Conservation (phyloP, 371 early-diverging fungal genomes). For the Catenaria anguillulae region DNA sequence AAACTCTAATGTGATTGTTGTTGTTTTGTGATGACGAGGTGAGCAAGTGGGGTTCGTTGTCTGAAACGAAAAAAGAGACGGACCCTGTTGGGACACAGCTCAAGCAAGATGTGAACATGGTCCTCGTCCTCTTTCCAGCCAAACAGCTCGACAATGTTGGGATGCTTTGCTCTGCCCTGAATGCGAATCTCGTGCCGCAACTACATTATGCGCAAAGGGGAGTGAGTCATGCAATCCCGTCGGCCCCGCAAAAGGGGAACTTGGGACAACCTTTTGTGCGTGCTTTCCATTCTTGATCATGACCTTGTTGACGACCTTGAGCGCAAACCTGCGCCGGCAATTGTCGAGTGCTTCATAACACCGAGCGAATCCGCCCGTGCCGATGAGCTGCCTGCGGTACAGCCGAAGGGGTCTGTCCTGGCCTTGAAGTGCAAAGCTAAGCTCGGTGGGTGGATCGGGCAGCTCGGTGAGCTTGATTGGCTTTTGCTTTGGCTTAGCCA, state of each 20-base stretch:
- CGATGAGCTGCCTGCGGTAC: no score
- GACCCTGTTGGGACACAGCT: constrained; percentile 83
- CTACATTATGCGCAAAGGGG: constrained; percentile 24
- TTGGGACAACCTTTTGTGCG: constrained; percentile 35
- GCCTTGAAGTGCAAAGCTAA: constrained; percentile 28
- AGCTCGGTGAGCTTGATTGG: not conserved
- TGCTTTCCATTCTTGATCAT: constrained; percentile 41
- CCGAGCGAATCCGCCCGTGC: constrained; percentile 76
- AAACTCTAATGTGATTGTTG: constrained; percentile 44
- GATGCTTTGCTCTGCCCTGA: constrained; percentile 61
- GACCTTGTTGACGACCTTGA: constrained; percentile 60
- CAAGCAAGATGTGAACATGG: constrained; percentile 87
- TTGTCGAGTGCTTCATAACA: constrained; percentile 50
- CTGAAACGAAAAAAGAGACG: constrained; percentile 29
- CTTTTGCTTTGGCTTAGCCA: not conserved
- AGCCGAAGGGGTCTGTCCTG: constrained; percentile 27
- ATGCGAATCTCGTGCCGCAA: constrained; percentile 77
- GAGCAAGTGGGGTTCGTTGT: not conserved
- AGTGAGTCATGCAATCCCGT: constrained; percentile 3
- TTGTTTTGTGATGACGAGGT: not conserved
- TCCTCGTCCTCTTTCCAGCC: constrained; percentile 73
- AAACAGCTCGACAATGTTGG: constrained; percentile 69
- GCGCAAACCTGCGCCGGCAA: constrained; percentile 40
- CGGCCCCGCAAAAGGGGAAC: not conserved
- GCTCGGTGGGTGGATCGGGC: not conserved